Conservation (phyloP, 352 stramenopile genomes). For the Phytophthora uliginosa region DNA sequence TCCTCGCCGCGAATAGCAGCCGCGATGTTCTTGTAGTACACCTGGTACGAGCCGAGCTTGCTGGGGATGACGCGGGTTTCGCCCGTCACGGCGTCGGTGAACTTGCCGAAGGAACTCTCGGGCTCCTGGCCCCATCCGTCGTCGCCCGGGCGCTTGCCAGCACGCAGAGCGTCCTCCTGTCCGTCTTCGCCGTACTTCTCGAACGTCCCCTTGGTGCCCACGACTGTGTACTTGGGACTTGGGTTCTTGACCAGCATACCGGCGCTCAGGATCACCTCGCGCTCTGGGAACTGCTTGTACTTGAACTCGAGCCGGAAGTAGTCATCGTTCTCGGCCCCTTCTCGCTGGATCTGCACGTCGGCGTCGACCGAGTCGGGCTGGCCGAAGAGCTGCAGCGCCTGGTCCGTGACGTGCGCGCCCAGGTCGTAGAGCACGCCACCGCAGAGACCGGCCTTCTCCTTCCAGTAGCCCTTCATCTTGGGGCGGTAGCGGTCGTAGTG, state of each 20-base stretch:
- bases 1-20: constrained; percentile 63
- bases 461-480: constrained; percentile 83
- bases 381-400: constrained; percentile 76
- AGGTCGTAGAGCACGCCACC: constrained; percentile 81
- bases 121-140: constrained; percentile 62
- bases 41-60: constrained; percentile 61
- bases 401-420: constrained; percentile 73
- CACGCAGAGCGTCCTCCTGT: constrained; percentile 69
- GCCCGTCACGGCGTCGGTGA: constrained; percentile 39
- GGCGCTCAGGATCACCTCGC: constrained; percentile 71
- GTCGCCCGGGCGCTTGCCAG: constrained; percentile 61
- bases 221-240: constrained; percentile 74
- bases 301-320: constrained; percentile 82
- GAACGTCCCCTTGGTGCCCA: constrained; percentile 62
- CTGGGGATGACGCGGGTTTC: constrained; percentile 45
- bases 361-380: constrained; percentile 53
- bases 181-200: constrained; percentile 75
- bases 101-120: constrained; percentile 53
- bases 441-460: constrained; percentile 66
- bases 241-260: constrained; percentile 74
- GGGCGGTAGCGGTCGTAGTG: constrained; percentile 81
- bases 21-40: constrained; percentile 81
- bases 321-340: constrained; percentile 74
- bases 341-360: constrained; percentile 81
- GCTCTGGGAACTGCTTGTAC: constrained; percentile 51